Evolutionary conservation across 768 basidiomycete genomes (phyloP).

Genomic region (Lactifluus rugatus): DNA sequence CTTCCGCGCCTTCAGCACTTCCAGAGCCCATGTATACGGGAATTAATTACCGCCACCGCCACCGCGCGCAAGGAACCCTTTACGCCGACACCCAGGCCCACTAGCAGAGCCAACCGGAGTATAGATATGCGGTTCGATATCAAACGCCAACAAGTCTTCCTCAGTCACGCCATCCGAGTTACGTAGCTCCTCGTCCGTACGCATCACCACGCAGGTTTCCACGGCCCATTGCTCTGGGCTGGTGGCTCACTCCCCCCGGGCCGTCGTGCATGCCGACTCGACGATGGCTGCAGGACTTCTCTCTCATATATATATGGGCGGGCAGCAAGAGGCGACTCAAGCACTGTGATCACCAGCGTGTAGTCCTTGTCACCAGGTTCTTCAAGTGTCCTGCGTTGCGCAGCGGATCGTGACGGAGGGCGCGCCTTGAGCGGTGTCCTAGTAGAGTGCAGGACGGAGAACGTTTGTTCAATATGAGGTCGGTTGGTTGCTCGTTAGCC

Average conservation of each 20-base stretch:
- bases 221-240: conserved; percentile 4
- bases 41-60: conserved; percentile 60
- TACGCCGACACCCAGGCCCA: conserved; percentile 38
- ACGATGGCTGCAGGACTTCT: background rate
- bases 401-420: conserved; percentile 39
- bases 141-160: conserved; percentile 26
- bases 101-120: conserved; percentile 47
- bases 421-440: conserved; percentile 46
- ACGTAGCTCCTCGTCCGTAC: conserved; percentile 60
- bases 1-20: conserved; percentile 27
- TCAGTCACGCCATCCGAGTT: conserved; percentile 31
- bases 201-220: conserved; percentile 29
- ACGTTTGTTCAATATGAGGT: conserved; percentile 45
- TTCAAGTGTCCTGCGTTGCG: background rate
- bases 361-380: conserved; percentile 10
- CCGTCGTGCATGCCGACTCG: background rate
- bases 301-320: conserved; percentile 1
- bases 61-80: conserved; percentile 63
- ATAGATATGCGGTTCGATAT: conserved; percentile 35
- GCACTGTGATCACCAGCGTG: background rate
- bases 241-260: conserved; percentile 2
- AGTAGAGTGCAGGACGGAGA: conserved; percentile 43
- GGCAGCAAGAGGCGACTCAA: background rate
- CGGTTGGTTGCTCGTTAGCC: background rate
- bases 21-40: conserved; percentile 57